Percentiles rank a stretch among this genome's conserved stretches.
Evolutionary conservation across 2,329 filamentous ascomycete genomes (phyloP).

Genomic region (Acarospora socialis): DNA sequence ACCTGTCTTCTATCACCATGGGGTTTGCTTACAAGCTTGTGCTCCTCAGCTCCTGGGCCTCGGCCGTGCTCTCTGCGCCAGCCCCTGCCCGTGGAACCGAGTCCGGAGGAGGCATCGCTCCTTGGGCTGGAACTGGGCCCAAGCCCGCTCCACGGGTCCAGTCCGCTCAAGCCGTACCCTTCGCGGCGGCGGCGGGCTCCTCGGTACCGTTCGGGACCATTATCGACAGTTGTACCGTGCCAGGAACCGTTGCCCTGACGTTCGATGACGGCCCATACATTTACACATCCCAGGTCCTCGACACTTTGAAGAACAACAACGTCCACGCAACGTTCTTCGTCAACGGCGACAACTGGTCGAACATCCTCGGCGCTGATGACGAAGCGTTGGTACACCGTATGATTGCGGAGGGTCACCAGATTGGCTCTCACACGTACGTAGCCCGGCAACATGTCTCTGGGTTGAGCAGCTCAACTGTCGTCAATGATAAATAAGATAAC

Average conservation of each 20-base stretch:
- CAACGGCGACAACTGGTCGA: constrained; percentile 34
- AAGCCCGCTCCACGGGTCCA: no score
- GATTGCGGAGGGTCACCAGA: constrained; percentile 32
- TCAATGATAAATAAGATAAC: background rate
- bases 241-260: constrained; percentile 40
- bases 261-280: constrained; percentile 53
- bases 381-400: constrained; percentile 23
- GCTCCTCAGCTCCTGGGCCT: no score
- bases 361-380: constrained; percentile 25
- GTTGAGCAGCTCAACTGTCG: background rate
- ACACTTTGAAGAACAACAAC: constrained; percentile 44
- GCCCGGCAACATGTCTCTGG: no score
- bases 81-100: no score
- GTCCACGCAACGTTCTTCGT: constrained; percentile 57
- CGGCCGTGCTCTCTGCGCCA: no score
- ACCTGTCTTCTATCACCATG: no score
- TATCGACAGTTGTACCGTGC: constrained; percentile 10
- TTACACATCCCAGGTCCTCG: constrained; percentile 47
- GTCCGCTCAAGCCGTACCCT: constrained; percentile 4
- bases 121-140: no score
- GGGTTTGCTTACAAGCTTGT: no score
- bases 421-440: constrained; percentile 35
- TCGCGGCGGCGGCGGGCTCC: no score
- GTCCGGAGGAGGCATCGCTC: no score
- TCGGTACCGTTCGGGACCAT: no score